Conservation (phyloP, 768 basidiomycete species). For the Xerocomellus chrysenteron region DNA sequence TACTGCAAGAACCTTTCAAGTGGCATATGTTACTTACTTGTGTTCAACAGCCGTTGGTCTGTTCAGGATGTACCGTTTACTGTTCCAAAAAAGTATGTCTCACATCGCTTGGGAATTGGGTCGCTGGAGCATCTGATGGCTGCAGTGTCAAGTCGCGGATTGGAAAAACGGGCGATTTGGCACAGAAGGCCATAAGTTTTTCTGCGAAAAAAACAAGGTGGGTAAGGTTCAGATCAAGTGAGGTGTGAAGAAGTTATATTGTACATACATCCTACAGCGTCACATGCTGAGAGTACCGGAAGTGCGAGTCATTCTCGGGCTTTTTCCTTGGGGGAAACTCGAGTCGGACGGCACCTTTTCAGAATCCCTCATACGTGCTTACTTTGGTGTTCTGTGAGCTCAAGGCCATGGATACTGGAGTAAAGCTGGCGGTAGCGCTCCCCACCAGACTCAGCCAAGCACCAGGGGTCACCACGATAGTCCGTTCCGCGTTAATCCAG, state of each 20-base stretch:
- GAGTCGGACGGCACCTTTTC: constrained; percentile 43
- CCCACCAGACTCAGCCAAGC: constrained; percentile 29
- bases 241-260: neutral
- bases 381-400: constrained; percentile 38
- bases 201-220: constrained; percentile 38
- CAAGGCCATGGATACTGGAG: constrained; percentile 46
- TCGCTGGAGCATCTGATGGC: neutral
- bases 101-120: neutral
- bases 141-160: constrained; percentile 36
- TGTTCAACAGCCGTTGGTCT: constrained; percentile 25
- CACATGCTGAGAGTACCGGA: constrained; percentile 38
- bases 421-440: constrained; percentile 32
- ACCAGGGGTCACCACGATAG: constrained; percentile 4
- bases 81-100: constrained; percentile 29
- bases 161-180: constrained; percentile 37
- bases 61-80: constrained; percentile 30
- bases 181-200: constrained; percentile 31
- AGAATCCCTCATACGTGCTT: constrained; percentile 34
- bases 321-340: constrained; percentile 44
- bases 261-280: constrained; percentile 20
- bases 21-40: neutral
- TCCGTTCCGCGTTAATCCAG: constrained; percentile 8
- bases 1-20: neutral
- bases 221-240: constrained; percentile 1
- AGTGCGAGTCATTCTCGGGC: constrained; percentile 33